Percentiles rank a stretch among this genome's conserved stretches.
These are phyloP conservation scores for Fusarium multiceps DNA, from an alignment of 2,329 filamentous ascomycete species.

Conservation along the genomic window DNA sequence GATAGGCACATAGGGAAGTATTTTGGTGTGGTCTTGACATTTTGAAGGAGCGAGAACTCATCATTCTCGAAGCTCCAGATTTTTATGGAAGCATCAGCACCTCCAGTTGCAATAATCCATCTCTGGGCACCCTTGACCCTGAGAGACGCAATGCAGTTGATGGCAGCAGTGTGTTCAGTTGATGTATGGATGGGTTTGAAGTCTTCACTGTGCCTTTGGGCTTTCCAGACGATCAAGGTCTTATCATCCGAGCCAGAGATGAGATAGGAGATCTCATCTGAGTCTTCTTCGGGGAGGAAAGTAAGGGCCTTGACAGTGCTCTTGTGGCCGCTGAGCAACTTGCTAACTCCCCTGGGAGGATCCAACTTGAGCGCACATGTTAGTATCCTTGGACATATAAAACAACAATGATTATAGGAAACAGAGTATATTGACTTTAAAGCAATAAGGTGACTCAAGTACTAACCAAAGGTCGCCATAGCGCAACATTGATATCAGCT, in stretches of 20 bases:
- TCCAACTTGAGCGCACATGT: conserved; percentile 48
- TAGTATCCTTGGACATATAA: neutral
- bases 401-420: neutral
- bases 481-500: conserved; percentile 85
- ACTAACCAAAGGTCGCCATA: conserved; percentile 85
- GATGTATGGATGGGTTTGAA: conserved; percentile 62
- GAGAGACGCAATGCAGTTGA: conserved; percentile 74
- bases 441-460: conserved; percentile 23
- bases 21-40: conserved; percentile 77
- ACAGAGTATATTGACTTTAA: conserved; percentile 16
- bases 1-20: conserved; percentile 86
- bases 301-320: conserved; percentile 85
- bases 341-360: conserved; percentile 67
- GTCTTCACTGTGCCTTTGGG: conserved; percentile 39
- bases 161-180: conserved; percentile 75
- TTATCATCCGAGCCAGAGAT: conserved; percentile 87
- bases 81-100: conserved; percentile 78
- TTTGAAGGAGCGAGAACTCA: conserved; percentile 70
- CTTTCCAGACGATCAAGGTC: conserved; percentile 77
- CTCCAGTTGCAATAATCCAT: conserved; percentile 78
- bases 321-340: conserved; percentile 79
- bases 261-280: conserved; percentile 66
- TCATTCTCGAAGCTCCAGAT: conserved; percentile 73
- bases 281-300: conserved; percentile 70
- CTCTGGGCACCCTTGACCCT: conserved; percentile 47